Evolutionary conservation across 139 green algal genomes (phyloP).

Genomic region (Chlorella ohadii): DNA sequence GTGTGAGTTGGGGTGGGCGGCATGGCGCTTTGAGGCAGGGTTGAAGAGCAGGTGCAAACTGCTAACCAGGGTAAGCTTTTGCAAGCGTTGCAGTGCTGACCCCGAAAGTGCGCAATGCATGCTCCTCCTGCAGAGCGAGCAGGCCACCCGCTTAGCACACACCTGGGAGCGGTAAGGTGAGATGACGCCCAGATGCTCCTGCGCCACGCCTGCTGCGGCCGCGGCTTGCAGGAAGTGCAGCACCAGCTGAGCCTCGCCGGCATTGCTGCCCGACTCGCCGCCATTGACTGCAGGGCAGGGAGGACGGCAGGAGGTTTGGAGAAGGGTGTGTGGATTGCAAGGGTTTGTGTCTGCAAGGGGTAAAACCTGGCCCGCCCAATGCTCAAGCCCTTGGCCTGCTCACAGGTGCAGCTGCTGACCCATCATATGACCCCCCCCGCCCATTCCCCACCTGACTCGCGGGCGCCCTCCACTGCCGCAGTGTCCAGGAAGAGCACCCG

Average conservation of each 20-base stretch:
- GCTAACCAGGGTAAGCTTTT: too few species aligned
- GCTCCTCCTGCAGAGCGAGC: too few species aligned
- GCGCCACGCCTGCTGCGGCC: slow-evolving; percentile 51
- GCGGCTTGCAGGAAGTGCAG: slow-evolving; percentile 61
- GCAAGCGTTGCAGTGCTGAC: too few species aligned
- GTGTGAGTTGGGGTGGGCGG: too few species aligned
- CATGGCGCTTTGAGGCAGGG: too few species aligned
- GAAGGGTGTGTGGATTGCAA: too few species aligned
- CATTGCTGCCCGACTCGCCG: slow-evolving; percentile 65
- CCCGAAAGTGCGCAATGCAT: too few species aligned
- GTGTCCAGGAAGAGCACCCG: slow-evolving; percentile 91
- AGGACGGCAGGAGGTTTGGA: background rate
- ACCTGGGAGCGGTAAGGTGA: slow-evolving; percentile 89
- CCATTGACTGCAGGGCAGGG: background rate
- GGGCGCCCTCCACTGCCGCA: background rate
- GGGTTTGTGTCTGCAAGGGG: too few species aligned
- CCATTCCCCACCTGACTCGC: slow-evolving; percentile 33
- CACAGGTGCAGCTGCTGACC: background rate
- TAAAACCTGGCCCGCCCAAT: too few species aligned
- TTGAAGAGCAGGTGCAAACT: too few species aligned
- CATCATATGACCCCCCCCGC: too few species aligned
- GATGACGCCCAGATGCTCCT: slow-evolving; percentile 73
- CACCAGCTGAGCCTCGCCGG: slow-evolving; percentile 68
- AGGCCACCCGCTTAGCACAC: background rate
- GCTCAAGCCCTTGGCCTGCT: too few species aligned